Conservation (phyloP, 257 asterid genomes). For the Lycium ferocissimum region DNA sequence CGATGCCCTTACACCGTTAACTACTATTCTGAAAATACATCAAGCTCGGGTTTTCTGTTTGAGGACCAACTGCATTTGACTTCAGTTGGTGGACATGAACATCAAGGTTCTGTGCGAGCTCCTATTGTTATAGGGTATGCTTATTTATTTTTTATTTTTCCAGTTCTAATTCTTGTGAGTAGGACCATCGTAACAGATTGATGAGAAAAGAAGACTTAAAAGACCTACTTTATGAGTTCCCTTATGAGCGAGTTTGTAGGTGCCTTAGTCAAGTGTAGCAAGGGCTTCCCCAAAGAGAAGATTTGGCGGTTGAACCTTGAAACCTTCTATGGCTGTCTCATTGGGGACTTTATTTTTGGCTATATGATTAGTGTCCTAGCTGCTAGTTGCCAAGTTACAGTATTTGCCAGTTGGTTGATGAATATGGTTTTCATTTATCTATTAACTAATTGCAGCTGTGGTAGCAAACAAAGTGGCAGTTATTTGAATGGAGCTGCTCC, state of each 20-base stretch:
- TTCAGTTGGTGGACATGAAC: slow-evolving; percentile 51
- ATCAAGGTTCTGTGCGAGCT: slow-evolving; percentile 53
- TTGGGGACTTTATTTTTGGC: background rate
- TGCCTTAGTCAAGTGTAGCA: background rate
- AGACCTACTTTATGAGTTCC: slow-evolving; percentile 14
- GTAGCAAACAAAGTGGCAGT: slow-evolving; percentile 76
- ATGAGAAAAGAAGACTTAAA: background rate
- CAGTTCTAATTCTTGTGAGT: slow-evolving; percentile 15
- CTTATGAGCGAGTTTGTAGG: background rate
- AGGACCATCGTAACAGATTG: background rate
- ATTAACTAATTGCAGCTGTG: slow-evolving; percentile 61
- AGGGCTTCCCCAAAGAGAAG: background rate
- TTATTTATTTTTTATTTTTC: background rate
- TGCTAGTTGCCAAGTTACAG: slow-evolving; percentile 12
- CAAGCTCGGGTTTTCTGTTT: slow-evolving; percentile 77
- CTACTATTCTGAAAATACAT: slow-evolving; percentile 63
- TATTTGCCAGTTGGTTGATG: slow-evolving; percentile 24
- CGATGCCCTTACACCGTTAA: slow-evolving; percentile 69
- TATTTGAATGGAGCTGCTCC: slow-evolving; percentile 85
- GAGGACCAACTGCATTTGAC: slow-evolving; percentile 72
- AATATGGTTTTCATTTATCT: slow-evolving; percentile 12
- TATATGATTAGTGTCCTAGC: background rate
- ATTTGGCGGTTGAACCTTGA: slow-evolving; percentile 23
- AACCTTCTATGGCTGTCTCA: background rate
- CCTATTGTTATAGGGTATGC: slow-evolving; percentile 67